A percentile compares a stretch with the other conserved stretches of the same genome.
Conservation (phyloP, 805 yeast species). For the Komagataella mondaviorum region DNA sequence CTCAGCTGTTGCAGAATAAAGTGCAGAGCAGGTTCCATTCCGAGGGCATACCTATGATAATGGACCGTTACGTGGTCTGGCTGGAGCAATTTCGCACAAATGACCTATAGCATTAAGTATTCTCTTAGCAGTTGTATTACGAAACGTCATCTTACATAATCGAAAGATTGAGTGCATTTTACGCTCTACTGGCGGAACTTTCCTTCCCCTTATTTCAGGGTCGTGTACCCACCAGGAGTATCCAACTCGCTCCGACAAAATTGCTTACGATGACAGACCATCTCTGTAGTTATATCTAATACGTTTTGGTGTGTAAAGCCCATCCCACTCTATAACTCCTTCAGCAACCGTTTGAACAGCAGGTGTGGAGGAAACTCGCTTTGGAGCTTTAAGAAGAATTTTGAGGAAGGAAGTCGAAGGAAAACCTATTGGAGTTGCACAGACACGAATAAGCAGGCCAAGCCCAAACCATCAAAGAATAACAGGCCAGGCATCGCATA, state of each 20-base stretch:
- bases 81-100: slow-evolving; percentile 12
- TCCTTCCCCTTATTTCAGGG: not conserved
- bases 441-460: not conserved
- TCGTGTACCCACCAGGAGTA: not conserved
- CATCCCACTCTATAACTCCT: not conserved
- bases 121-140: not conserved
- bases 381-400: not conserved
- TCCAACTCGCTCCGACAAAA: slow-evolving; percentile 1
- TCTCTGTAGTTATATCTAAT: not conserved
- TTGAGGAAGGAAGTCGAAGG: not conserved
- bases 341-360: not conserved
- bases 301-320: not conserved
- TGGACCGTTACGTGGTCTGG: slow-evolving; percentile 16
- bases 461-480: not conserved
- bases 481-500: not conserved
- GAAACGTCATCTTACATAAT: not conserved
- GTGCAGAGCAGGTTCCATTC: slow-evolving; percentile 22
- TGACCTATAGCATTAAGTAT: not conserved
- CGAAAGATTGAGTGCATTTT: not conserved
- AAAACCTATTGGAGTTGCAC: not conserved
- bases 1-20: slow-evolving; percentile 23
- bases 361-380: not conserved
- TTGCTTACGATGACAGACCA: not conserved
- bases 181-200: not conserved
- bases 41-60: slow-evolving; percentile 9